Evolutionary conservation across 1,139 yeast genomes (phyloP).

Genomic region (Sugiyamaella pinicola): DNA sequence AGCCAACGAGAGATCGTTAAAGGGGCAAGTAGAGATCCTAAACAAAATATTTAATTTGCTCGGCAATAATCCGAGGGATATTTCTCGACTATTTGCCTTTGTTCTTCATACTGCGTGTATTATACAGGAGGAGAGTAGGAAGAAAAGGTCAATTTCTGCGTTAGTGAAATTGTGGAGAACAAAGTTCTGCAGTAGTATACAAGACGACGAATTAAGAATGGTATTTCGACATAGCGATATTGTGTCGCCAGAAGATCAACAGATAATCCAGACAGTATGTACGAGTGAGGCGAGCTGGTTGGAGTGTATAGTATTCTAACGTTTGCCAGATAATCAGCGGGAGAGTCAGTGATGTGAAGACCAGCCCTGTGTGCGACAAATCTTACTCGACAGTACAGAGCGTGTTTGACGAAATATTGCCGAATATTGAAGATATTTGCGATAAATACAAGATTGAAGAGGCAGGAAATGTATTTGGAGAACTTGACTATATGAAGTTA

Average conservation of each 20-base stretch:
- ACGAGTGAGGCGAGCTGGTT: background rate
- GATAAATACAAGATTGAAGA: background rate
- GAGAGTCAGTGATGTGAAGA: background rate
- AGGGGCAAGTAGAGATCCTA: constrained; percentile 1
- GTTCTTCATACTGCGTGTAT: constrained; percentile 28
- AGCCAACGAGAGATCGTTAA: background rate
- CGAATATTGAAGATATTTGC: constrained; percentile 8
- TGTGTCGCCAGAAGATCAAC: constrained; percentile 24
- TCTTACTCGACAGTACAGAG: background rate
- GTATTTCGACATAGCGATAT: constrained; percentile 25
- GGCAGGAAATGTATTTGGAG: constrained; percentile 22
- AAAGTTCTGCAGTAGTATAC: background rate
- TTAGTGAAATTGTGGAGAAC: constrained; percentile 19
- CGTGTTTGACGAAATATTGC: constrained; percentile 8
- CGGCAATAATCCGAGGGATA: background rate
- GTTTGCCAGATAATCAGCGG: background rate
- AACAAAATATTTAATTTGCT: background rate
- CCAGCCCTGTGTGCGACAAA: background rate
- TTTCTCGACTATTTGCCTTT: constrained; percentile 24
- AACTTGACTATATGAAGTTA: constrained; percentile 29
- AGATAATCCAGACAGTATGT: constrained; percentile 25
- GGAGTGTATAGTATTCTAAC: background rate
- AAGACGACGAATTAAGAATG: constrained; percentile 4
- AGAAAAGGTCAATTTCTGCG: constrained; percentile 15
- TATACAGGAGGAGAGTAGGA: constrained; percentile 6